Conservation (phyloP, 805 yeast genomes). For the Wickerhamomyces strasburgensis region DNA sequence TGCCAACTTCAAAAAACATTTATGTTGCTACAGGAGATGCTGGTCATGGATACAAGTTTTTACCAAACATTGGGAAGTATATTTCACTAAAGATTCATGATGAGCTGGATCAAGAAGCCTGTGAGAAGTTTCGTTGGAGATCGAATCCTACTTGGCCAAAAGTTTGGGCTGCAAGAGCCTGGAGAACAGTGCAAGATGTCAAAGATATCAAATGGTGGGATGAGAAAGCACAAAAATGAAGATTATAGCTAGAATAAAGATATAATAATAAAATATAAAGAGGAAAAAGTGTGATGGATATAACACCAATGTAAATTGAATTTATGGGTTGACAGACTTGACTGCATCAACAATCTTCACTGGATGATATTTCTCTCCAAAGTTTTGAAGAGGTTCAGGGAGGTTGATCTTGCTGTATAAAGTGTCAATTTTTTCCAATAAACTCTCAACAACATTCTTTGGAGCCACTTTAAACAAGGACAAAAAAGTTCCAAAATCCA, state of each 20-base stretch:
- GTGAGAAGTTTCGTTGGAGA: slow-evolving; percentile 31
- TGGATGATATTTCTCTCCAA: no score
- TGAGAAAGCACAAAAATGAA: slow-evolving; percentile 1
- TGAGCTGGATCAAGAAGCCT: slow-evolving; percentile 21
- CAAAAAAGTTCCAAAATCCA: neutral
- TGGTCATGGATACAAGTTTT: slow-evolving; percentile 42
- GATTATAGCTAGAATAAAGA: slow-evolving; percentile 1
- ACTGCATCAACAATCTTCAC: no score
- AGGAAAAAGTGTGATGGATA: no score
- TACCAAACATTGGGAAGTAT: slow-evolving; percentile 43
- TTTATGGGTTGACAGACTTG: no score
- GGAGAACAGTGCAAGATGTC: slow-evolving; percentile 17
- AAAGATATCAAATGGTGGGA: slow-evolving; percentile 14
- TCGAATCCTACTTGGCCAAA: slow-evolving; percentile 15
- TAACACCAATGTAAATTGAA: no score
- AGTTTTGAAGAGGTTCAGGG: neutral
- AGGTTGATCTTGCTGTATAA: neutral
- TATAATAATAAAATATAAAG: no score
- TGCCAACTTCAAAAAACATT: slow-evolving; percentile 30
- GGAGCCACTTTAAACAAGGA: neutral
- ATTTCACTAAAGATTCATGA: slow-evolving; percentile 31
- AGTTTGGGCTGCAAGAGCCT: slow-evolving; percentile 12
- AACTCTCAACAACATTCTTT: neutral
- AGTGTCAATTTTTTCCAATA: neutral
- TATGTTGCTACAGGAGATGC: slow-evolving; percentile 45